phyloP scores from a whole-genome alignment of 163 green algal species.

The Smithsoniella earleae region DNA sequence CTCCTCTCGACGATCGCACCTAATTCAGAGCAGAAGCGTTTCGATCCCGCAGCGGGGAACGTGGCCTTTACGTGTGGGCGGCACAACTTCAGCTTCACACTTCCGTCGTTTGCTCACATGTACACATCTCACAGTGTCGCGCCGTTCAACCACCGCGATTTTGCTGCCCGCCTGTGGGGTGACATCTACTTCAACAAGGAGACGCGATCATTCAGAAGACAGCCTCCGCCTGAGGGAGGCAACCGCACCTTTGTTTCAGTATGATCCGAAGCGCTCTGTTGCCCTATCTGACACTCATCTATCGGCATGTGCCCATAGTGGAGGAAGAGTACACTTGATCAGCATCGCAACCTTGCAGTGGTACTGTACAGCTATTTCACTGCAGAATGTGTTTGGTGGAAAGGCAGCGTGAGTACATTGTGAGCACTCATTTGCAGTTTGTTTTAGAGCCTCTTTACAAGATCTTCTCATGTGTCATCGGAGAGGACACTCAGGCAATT shows the following conservation, averaged over 20 bases:
- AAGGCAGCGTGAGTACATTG: neutral
- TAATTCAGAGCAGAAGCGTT: conserved; percentile 31
- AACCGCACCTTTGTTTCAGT: conserved; percentile 3
- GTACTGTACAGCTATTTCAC: too few species aligned
- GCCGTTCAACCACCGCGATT: conserved; percentile 57
- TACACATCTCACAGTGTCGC: conserved; percentile 62
- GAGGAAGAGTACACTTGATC: neutral
- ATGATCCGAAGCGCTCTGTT: neutral
- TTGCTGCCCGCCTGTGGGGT: conserved; percentile 85
- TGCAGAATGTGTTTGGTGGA: neutral
- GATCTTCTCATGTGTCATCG: conserved; percentile 58
- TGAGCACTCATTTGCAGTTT: conserved; percentile 79
- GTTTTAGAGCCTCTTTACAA: conserved; percentile 98
- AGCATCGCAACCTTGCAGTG: too few species aligned
- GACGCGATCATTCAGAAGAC: conserved; percentile 55
- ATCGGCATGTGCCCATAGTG: neutral
- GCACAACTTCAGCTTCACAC: conserved; percentile 88
- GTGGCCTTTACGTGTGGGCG: conserved; percentile 73
- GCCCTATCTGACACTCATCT: neutral
- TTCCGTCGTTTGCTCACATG: conserved; percentile 79
- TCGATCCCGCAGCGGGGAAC: conserved; percentile 78
- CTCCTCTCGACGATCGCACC: conserved; percentile 28
- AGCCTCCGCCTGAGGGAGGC: conserved; percentile 34
- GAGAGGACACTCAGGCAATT: conserved; percentile 66
- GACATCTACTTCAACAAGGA: conserved; percentile 83